Evolutionary conservation across 2,329 filamentous ascomycete genomes (phyloP).

Genomic region (Penicillium sclerotigenum): DNA sequence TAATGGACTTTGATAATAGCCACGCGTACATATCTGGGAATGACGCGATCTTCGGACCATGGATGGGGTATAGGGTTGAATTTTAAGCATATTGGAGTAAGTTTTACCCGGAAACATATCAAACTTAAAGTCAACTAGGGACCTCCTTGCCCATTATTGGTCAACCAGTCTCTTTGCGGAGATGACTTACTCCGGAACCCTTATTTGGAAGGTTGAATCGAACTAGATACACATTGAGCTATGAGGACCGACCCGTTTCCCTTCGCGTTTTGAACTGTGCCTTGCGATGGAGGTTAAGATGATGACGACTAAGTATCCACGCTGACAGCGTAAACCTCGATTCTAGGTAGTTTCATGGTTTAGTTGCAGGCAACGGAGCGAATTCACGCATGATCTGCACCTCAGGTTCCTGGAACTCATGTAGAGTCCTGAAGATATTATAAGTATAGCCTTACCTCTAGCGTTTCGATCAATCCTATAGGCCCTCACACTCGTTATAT

Average conservation of each 20-base stretch:
- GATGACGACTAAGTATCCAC: background rate
- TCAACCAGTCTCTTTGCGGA: background rate
- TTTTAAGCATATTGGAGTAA: background rate
- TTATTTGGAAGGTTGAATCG: background rate
- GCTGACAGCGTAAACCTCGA: background rate
- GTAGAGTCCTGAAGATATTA: background rate
- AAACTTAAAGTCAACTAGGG: background rate
- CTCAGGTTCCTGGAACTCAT: background rate
- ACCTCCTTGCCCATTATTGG: background rate
- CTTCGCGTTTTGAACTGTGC: background rate
- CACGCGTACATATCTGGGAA: background rate
- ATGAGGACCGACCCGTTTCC: background rate
- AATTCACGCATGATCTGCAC: background rate
- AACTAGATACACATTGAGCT: background rate
- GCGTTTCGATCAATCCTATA: background rate
- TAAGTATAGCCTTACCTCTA: background rate
- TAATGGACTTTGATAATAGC: too few species aligned
- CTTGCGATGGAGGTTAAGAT: background rate
- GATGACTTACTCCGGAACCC: background rate
- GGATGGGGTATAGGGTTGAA: background rate
- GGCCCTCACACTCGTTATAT: background rate
- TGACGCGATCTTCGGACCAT: background rate
- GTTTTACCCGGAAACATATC: conserved; percentile 1
- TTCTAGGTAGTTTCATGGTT: background rate
- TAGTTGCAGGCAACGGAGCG: background rate